Evolutionary conservation across 192 early-diverging fungal genomes (phyloP).

Genomic region (Rhizoclosmatium globosum): DNA sequence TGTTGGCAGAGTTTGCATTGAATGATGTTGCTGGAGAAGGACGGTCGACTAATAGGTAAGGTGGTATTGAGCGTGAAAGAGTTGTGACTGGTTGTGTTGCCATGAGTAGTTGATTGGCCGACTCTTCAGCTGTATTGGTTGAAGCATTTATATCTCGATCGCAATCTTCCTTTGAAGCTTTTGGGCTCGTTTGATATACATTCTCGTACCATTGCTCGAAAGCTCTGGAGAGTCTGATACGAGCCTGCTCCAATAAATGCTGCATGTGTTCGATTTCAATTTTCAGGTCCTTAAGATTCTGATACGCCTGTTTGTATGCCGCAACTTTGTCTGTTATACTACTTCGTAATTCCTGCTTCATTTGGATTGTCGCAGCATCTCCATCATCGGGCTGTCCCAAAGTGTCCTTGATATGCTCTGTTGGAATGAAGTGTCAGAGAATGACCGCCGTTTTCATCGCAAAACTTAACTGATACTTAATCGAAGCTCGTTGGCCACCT

Average conservation of each 20-base stretch:
- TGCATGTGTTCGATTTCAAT: constrained; percentile 73
- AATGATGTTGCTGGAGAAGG: too few species aligned
- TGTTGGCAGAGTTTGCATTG: not conserved
- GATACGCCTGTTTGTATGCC: constrained; percentile 59
- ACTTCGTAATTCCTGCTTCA: constrained; percentile 25
- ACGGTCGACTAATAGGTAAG: too few species aligned
- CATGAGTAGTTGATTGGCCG: too few species aligned
- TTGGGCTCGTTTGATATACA: constrained; percentile 44
- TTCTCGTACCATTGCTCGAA: constrained; percentile 66
- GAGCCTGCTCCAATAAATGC: constrained; percentile 67
- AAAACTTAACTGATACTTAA: constrained; percentile 54
- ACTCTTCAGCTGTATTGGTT: not conserved
- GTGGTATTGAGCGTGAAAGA: too few species aligned
- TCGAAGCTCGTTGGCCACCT: constrained; percentile 51
- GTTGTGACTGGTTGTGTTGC: too few species aligned
- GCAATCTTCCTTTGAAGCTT: not conserved
- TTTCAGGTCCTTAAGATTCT: constrained; percentile 63
- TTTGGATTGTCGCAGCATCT: not conserved
- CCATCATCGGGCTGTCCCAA: constrained; percentile 32
- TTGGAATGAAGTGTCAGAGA: not conserved
- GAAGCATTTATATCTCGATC: not conserved
- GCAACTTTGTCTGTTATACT: constrained; percentile 32
- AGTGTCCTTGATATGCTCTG: constrained; percentile 43
- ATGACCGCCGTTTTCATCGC: not conserved
- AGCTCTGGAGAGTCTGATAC: constrained; percentile 60